Evolutionary conservation across 495 filamentous ascomycete species (phyloP).

Genomic region (Massariosphaeria phaeospora): DNA sequence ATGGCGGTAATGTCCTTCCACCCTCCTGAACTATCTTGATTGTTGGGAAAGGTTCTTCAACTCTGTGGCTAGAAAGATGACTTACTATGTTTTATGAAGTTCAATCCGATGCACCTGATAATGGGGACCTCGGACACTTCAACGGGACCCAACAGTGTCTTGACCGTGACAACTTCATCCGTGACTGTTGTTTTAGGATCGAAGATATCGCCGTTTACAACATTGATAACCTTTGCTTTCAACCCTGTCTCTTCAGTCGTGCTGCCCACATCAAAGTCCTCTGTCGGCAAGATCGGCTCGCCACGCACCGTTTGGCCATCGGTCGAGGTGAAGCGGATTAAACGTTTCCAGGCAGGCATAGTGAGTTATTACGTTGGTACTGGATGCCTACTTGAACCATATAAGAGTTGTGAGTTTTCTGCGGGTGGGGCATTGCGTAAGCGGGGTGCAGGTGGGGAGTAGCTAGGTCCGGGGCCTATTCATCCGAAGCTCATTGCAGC

Average conservation of each 20-base stretch:
- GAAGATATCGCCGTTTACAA: slow-evolving; percentile 42
- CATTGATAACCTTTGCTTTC: slow-evolving; percentile 40
- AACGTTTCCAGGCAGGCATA: slow-evolving; percentile 43
- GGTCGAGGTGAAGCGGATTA: slow-evolving; percentile 49
- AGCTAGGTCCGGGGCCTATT: no score
- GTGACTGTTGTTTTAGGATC: slow-evolving; percentile 36
- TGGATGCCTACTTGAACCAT: no score
- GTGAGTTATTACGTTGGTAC: no score
- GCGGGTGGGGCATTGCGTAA: no score
- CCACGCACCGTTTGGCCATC: slow-evolving; percentile 47
- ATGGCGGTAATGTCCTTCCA: slow-evolving; percentile 45
- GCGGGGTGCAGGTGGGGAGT: no score
- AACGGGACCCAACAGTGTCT: slow-evolving; percentile 35
- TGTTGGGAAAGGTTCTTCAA: no score
- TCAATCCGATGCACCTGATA: slow-evolving; percentile 37
- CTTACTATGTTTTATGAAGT: slow-evolving; percentile 40
- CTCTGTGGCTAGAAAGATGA: neutral
- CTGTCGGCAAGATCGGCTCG: slow-evolving; percentile 46
- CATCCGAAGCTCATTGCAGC: no score
- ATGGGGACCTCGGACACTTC: slow-evolving; percentile 33
- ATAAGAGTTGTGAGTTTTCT: no score
- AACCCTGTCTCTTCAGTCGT: slow-evolving; percentile 40
- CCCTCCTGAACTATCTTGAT: slow-evolving; percentile 46
- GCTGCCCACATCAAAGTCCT: slow-evolving; percentile 42
- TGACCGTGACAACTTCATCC: slow-evolving; percentile 33